Percentiles rank a stretch among this genome's conserved stretches.
Evolutionary conservation across 179 eudicot genomes (phyloP).

Genomic region (Silene noctiflora): DNA sequence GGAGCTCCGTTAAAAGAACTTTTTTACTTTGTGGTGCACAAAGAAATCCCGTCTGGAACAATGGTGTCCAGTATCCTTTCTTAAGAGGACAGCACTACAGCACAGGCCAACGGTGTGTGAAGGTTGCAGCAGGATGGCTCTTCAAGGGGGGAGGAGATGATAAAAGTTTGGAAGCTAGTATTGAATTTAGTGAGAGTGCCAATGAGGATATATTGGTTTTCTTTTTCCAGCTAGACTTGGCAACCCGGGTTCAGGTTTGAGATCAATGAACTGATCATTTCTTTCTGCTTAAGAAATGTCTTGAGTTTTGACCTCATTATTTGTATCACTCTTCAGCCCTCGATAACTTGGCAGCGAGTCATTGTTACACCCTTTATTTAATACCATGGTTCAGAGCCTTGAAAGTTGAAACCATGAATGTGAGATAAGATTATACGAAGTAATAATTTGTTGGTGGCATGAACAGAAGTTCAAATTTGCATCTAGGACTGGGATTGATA

Average conservation of each 20-base stretch:
- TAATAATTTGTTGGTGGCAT: background rate
- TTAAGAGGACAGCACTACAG: conserved; percentile 30
- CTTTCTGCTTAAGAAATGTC: conserved; percentile 2
- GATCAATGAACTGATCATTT: background rate
- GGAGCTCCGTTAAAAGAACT: conserved; percentile 37
- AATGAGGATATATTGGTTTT: conserved; percentile 86
- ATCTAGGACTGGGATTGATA: background rate
- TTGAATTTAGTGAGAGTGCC: conserved; percentile 84
- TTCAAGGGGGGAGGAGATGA: conserved; percentile 65
- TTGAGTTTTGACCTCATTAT: background rate
- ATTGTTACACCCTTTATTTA: too few relatives aligned
- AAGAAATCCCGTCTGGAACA: conserved; percentile 33
- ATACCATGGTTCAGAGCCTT: too few relatives aligned
- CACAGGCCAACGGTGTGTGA: conserved; percentile 34
- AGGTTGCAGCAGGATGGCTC: conserved; percentile 72
- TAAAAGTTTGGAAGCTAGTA: conserved; percentile 56
- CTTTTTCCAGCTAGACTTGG: conserved; percentile 91
- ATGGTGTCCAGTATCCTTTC: conserved; percentile 30
- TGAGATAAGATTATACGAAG: too few relatives aligned
- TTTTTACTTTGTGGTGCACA: conserved; percentile 34
- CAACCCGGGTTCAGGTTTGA: conserved; percentile 80
- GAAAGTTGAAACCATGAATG: too few relatives aligned
- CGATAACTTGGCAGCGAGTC: too few relatives aligned
- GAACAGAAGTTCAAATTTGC: background rate
- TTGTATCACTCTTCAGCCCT: background rate